Evolutionary conservation across 371 early-diverging fungal genomes (phyloP).

Genomic region (Rhizomucor pusillus): DNA sequence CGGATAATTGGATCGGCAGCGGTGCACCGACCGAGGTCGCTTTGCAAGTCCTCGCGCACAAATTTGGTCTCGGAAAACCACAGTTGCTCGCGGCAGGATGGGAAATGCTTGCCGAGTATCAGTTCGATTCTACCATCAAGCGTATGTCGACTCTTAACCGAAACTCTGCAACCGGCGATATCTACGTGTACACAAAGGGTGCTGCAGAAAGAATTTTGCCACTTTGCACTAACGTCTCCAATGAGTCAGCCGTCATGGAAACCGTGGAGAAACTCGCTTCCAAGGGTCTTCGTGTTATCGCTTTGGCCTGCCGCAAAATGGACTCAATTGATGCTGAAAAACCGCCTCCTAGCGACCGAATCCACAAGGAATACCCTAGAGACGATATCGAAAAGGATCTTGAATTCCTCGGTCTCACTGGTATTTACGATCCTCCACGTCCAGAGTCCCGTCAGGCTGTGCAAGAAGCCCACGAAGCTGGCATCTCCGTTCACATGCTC

Average conservation of each 20-base stretch:
- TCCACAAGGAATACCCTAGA: conserved; percentile 36
- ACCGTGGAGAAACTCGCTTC: conserved; percentile 23
- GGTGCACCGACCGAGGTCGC: conserved; percentile 51
- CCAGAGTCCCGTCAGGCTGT: conserved; percentile 71
- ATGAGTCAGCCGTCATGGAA: conserved; percentile 17
- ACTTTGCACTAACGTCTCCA: conserved; percentile 14
- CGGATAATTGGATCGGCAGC: conserved; percentile 19
- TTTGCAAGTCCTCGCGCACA: conserved; percentile 68
- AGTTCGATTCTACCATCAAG: conserved; percentile 77
- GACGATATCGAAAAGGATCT: conserved; percentile 64
- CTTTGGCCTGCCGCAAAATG: conserved; percentile 50
- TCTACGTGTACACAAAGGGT: conserved; percentile 62
- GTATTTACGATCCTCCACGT: conserved; percentile 89
- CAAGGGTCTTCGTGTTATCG: conserved; percentile 53
- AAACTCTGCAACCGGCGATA: conserved; percentile 32
- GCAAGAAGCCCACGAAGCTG: conserved; percentile 80
- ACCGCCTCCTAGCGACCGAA: conserved; percentile 34
- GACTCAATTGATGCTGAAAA: conserved; percentile 21
- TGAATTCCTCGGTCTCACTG: conserved; percentile 82
- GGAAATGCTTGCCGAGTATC: conserved; percentile 68
- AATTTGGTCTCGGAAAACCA: conserved; percentile 61
- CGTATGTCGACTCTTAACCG: conserved; percentile 60
- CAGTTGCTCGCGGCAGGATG: conserved; percentile 39
- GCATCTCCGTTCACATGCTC: conserved; percentile 92
- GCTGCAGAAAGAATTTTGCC: conserved; percentile 55